These are phyloP conservation scores for Pistacia vera DNA, from an alignment of 345 rosid species.

Conservation along the genomic window DNA sequence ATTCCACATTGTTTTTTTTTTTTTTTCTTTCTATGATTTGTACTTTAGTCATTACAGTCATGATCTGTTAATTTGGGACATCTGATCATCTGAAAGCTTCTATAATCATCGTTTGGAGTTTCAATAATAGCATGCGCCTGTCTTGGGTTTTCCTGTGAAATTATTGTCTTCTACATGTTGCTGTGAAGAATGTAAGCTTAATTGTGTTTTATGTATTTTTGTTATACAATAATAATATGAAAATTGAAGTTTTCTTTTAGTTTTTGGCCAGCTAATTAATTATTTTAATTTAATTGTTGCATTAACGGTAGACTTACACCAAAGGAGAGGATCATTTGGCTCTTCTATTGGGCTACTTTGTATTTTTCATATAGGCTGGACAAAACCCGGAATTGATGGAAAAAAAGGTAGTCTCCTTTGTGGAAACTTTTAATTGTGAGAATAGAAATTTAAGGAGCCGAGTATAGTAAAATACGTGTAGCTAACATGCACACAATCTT, in stretches of 20 bases:
- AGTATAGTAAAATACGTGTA: background rate
- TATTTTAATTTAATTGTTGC: background rate
- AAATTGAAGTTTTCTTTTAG: background rate
- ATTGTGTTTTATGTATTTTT: background rate
- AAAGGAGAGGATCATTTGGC: too few relatives aligned
- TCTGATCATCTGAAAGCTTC: background rate
- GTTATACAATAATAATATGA: too few relatives aligned
- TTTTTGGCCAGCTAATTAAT: background rate
- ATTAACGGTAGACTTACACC: background rate
- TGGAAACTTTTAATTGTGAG: background rate
- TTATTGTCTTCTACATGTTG: background rate
- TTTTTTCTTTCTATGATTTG: background rate
- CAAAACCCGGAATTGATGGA: background rate
- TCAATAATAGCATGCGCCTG: background rate
- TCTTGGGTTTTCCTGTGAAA: constrained; percentile 3
- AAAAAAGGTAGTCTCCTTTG: too few relatives aligned
- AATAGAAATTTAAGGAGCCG: background rate
- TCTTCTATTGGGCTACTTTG: too few relatives aligned
- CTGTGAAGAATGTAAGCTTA: background rate
- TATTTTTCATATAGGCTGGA: background rate
- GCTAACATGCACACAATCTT: background rate
- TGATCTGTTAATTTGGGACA: constrained; percentile 1
- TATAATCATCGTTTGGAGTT: background rate
- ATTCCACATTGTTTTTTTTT: background rate
- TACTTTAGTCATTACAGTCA: background rate